A percentile compares a stretch with the other conserved stretches of the same genome.
These are phyloP conservation scores for Cucurbita maxima DNA, from an alignment of 306 rosid genomes.

Conservation along the genomic window DNA sequence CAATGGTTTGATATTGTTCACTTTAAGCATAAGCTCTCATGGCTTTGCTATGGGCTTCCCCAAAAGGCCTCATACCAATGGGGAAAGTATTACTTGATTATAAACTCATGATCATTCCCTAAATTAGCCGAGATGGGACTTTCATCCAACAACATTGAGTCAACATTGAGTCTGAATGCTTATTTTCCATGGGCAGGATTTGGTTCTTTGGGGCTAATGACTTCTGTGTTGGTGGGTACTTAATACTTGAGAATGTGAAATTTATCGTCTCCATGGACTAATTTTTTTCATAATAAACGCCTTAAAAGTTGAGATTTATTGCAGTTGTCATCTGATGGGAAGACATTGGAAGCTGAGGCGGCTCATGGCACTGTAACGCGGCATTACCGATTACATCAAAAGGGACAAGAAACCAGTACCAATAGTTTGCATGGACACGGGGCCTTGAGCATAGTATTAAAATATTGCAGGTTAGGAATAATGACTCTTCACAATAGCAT, in stretches of 20 bases:
- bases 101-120: too few relatives aligned
- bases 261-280: constrained; percentile 1
- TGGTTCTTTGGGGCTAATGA: constrained; percentile 94
- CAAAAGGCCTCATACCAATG: too few relatives aligned
- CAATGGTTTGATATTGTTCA: too few relatives aligned
- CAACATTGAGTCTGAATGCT: constrained; percentile 10
- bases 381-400: constrained; percentile 80
- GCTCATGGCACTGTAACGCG: constrained; percentile 99
- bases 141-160: too few relatives aligned
- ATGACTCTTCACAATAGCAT: too few relatives aligned
- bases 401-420: constrained; percentile 94
- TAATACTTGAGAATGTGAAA: neutral
- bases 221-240: constrained; percentile 75
- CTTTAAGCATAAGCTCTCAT: too few relatives aligned
- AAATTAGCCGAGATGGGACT: too few relatives aligned
- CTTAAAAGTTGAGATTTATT: constrained; percentile 7
- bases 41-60: too few relatives aligned
- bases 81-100: too few relatives aligned
- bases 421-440: constrained; percentile 96
- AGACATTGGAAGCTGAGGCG: constrained; percentile 94
- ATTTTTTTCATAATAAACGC: neutral
- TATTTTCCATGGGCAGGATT: constrained; percentile 50
- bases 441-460: constrained; percentile 79
- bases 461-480: too few relatives aligned
- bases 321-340: constrained; percentile 94